These are phyloP conservation scores for Pichia membranifaciens DNA, from an alignment of 805 yeast genomes.

Conservation along the genomic window DNA sequence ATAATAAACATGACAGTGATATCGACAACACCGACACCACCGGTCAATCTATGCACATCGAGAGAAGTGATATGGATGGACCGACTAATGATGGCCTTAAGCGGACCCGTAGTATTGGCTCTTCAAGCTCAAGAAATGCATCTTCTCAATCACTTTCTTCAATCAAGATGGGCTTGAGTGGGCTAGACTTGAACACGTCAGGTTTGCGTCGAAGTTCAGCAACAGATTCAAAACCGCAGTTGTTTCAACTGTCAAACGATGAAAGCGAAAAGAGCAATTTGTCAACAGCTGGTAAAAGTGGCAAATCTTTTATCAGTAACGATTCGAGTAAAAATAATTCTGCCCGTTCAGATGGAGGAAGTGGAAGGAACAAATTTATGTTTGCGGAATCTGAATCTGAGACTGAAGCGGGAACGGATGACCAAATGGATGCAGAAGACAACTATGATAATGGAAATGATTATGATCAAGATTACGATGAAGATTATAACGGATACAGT, in stretches of 20 bases:
- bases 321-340: slow-evolving; percentile 17
- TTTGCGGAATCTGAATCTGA: slow-evolving; percentile 33
- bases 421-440: background rate
- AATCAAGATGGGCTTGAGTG: slow-evolving; percentile 29
- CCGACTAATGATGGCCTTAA: slow-evolving; percentile 3
- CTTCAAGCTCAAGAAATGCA: slow-evolving; percentile 3
- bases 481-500: background rate
- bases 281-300: background rate
- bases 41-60: slow-evolving; percentile 2
- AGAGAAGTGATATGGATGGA: background rate
- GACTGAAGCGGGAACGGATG: background rate
- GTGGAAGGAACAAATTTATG: slow-evolving; percentile 28
- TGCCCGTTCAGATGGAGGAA: background rate
- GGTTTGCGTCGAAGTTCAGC: slow-evolving; percentile 28
- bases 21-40: background rate
- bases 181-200: slow-evolving; percentile 26
- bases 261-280: background rate
- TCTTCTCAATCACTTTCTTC: slow-evolving; percentile 20
- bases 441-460: background rate
- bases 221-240: slow-evolving; percentile 27
- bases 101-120: slow-evolving; percentile 19
- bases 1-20: background rate
- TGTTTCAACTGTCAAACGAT: slow-evolving; percentile 20
- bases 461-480: background rate
- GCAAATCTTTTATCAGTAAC: background rate